phyloP scores from a whole-genome alignment of 192 early-diverging fungal genomes.

The Linnemannia exigua region DNA sequence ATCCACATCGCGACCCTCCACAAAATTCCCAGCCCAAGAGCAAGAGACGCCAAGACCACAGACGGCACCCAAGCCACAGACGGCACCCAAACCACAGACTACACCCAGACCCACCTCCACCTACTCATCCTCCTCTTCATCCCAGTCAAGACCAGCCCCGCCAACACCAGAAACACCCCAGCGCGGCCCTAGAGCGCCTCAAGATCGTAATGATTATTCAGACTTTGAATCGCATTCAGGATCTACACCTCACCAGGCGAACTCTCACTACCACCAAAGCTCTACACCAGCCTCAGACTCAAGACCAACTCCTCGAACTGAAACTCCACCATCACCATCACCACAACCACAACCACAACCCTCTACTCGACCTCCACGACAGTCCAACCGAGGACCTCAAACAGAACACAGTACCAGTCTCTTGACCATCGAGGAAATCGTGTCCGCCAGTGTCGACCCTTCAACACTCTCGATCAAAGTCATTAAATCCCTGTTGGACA shows the following conservation, averaged over 20 bases:
- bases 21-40: neutral
- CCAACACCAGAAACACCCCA: neutral
- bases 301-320: neutral
- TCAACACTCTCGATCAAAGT: slow-evolving; percentile 59
- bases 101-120: neutral
- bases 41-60: neutral
- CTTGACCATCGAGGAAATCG: slow-evolving; percentile 29
- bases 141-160: neutral
- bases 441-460: slow-evolving; percentile 13
- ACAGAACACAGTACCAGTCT: neutral
- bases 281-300: neutral
- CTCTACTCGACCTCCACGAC: slow-evolving; percentile 7
- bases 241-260: neutral
- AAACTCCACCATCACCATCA: neutral
- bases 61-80: neutral
- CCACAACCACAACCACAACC: neutral
- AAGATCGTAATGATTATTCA: slow-evolving; percentile 30
- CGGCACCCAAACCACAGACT: neutral
- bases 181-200: slow-evolving; percentile 7
- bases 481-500: slow-evolving; percentile 75
- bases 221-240: neutral
- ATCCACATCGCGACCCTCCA: neutral
- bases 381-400: slow-evolving; percentile 23
- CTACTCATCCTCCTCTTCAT: neutral
- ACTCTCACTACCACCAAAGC: neutral